A percentile compares a stretch with the other conserved stretches of the same genome.
Evolutionary conservation across 108 stramenopile species (phyloP).

Genomic region (Thalassiosira profunda): DNA sequence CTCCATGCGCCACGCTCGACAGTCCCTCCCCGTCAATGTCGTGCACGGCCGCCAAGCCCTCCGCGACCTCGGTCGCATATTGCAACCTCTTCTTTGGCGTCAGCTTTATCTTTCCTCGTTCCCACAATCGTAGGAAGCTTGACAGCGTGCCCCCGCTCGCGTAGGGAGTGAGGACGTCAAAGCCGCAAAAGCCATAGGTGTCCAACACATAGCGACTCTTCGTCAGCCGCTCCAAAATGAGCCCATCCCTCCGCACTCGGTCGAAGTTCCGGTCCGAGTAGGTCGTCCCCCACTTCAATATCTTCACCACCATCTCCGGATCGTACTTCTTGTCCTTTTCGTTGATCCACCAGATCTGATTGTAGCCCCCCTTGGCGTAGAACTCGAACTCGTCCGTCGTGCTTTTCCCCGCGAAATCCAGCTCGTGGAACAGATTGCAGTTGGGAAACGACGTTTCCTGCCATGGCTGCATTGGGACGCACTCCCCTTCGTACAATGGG

Average conservation of each 20-base stretch:
- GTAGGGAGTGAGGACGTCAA: conserved; percentile 26
- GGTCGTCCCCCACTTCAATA: conserved; percentile 18
- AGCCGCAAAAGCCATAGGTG: conserved; percentile 41
- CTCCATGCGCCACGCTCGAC: conserved; percentile 44
- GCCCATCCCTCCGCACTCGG: conserved; percentile 38
- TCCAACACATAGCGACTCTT: conserved; percentile 21
- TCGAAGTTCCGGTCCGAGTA: conserved; percentile 37
- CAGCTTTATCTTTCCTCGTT: conserved; percentile 8
- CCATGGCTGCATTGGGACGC: conserved; percentile 43
- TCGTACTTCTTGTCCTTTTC: conserved; percentile 2
- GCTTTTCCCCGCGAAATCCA: conserved; percentile 24
- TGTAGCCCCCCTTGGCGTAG: conserved; percentile 29
- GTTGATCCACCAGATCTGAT: conserved; percentile 33
- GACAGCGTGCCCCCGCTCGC: conserved; percentile 26
- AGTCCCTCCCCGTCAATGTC: conserved; percentile 47
- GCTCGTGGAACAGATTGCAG: conserved; percentile 38
- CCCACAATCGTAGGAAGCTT: conserved; percentile 5
- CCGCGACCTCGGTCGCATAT: conserved; percentile 30
- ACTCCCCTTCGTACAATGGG: conserved; percentile 29
- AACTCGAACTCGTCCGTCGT: conserved; percentile 8
- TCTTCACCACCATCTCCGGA: conserved; percentile 34
- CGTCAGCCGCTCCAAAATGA: conserved; percentile 42
- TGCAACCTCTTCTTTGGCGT: conserved; percentile 8
- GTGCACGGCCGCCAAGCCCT: conserved; percentile 39
- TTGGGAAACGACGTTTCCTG: conserved; percentile 22